Evolutionary conservation across 495 filamentous ascomycete species (phyloP).

Genomic region (Rhypophila decipiens): DNA sequence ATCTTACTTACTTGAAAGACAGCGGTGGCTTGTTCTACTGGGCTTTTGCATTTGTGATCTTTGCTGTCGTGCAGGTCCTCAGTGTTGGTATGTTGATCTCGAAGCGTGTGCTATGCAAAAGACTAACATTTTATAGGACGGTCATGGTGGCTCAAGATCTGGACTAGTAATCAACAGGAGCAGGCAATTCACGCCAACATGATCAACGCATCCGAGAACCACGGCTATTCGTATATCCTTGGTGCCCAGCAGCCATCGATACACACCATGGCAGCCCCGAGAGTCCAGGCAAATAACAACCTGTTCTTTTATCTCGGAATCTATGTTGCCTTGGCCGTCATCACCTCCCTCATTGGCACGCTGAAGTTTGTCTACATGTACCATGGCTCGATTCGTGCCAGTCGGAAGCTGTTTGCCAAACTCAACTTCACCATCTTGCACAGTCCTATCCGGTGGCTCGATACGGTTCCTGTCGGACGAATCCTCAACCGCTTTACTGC

Average conservation of each 20-base stretch:
- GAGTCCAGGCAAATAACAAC: slow-evolving; percentile 11
- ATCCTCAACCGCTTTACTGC: slow-evolving; percentile 76
- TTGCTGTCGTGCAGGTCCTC: slow-evolving; percentile 43
- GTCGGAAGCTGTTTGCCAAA: slow-evolving; percentile 56
- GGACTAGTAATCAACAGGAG: slow-evolving; percentile 48
- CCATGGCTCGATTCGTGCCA: slow-evolving; percentile 53
- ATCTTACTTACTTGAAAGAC: slow-evolving; percentile 55
- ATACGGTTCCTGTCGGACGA: slow-evolving; percentile 72
- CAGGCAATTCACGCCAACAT: slow-evolving; percentile 9
- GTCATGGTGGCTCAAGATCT: slow-evolving; percentile 66
- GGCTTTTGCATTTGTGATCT: slow-evolving; percentile 47
- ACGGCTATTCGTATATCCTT: slow-evolving; percentile 26
- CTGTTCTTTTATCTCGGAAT: slow-evolving; percentile 60
- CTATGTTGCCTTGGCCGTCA: slow-evolving; percentile 57
- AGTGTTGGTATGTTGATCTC: slow-evolving; percentile 33
- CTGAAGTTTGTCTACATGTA: slow-evolving; percentile 54
- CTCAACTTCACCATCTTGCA: slow-evolving; percentile 61
- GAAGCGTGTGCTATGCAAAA: neutral
- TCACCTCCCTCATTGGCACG: slow-evolving; percentile 50
- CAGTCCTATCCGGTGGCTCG: slow-evolving; percentile 68
- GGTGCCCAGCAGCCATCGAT: slow-evolving; percentile 34
- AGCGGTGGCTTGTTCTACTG: slow-evolving; percentile 63
- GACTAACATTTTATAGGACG: slow-evolving; percentile 21
- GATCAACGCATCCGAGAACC: slow-evolving; percentile 13
- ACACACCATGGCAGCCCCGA: slow-evolving; percentile 19